These are phyloP conservation scores for Cyberlindnera euphorbiiphila DNA, from an alignment of 805 yeast species.

Conservation along the genomic window DNA sequence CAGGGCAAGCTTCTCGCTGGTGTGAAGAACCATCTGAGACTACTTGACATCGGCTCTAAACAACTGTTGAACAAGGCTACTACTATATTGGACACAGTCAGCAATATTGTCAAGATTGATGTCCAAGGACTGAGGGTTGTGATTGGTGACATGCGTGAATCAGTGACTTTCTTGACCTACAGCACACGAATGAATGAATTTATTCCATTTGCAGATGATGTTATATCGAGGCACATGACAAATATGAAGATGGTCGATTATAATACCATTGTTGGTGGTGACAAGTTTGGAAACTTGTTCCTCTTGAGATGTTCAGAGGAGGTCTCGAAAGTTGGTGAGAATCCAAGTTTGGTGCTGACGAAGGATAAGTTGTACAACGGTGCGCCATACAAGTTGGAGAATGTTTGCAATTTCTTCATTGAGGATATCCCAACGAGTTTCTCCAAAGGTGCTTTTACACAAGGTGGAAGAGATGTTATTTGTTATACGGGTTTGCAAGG, in stretches of 20 bases:
- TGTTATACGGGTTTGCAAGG: slow-evolving; percentile 81
- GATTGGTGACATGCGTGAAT: slow-evolving; percentile 68
- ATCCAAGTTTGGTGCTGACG: slow-evolving; percentile 36
- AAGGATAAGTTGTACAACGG: slow-evolving; percentile 42
- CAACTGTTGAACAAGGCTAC: slow-evolving; percentile 72
- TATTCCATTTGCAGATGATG: slow-evolving; percentile 66
- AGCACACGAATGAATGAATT: slow-evolving; percentile 48
- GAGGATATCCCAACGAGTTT: slow-evolving; percentile 71
- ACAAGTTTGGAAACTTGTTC: slow-evolving; percentile 78
- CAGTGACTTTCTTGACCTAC: slow-evolving; percentile 55
- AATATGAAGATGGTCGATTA: slow-evolving; percentile 59
- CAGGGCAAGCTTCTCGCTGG: slow-evolving; percentile 62
- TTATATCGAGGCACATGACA: slow-evolving; percentile 62
- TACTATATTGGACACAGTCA: slow-evolving; percentile 38
- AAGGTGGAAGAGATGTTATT: slow-evolving; percentile 64
- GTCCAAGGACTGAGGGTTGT: slow-evolving; percentile 53
- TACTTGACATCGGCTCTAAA: slow-evolving; percentile 73
- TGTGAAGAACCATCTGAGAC: slow-evolving; percentile 44
- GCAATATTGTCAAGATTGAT: slow-evolving; percentile 50
- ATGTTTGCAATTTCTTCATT: slow-evolving; percentile 54
- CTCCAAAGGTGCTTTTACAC: slow-evolving; percentile 46
- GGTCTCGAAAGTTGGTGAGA: slow-evolving; percentile 45
- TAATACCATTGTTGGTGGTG: slow-evolving; percentile 78
- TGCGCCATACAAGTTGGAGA: slow-evolving; percentile 47
- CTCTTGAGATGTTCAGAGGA: slow-evolving; percentile 58